Evolutionary conservation across 2,329 filamentous ascomycete genomes (phyloP).

Genomic region (Claviceps citrina): DNA sequence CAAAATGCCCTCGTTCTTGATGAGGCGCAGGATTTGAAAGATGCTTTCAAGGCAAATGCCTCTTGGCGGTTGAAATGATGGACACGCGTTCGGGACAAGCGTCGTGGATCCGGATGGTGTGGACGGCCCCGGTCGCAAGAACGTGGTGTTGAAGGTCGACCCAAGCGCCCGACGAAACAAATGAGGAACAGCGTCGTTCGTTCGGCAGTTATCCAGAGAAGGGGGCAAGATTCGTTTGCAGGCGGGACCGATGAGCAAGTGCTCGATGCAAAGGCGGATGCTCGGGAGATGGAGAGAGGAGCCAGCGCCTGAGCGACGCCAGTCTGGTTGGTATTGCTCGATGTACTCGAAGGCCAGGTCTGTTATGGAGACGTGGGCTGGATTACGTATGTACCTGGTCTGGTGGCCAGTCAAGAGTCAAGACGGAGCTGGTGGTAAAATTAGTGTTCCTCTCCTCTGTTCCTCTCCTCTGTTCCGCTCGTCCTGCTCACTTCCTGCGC

Average conservation of each 20-base stretch:
- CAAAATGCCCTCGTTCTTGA: neutral
- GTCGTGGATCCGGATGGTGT: neutral
- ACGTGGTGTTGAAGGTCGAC: neutral
- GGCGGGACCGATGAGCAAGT: neutral
- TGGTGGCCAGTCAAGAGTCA: too few species aligned
- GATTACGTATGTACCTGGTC: neutral
- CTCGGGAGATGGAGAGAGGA: neutral
- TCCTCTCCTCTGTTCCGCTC: too few species aligned
- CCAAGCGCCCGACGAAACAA: neutral
- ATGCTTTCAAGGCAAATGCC: neutral
- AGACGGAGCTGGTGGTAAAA: too few species aligned
- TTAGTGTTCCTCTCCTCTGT: too few species aligned
- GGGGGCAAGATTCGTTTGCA: neutral
- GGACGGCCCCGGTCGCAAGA: constrained; percentile 2
- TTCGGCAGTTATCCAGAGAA: neutral
- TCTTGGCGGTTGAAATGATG: neutral
- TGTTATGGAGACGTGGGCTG: neutral
- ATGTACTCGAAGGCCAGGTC: too few species aligned
- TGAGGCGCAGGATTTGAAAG: neutral
- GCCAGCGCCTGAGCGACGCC: neutral
- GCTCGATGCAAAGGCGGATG: constrained; percentile 1
- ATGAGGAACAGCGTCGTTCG: constrained; percentile 1
- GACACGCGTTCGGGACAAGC: neutral
- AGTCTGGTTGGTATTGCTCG: neutral
- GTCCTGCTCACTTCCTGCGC: too few species aligned